phyloP scores from a whole-genome alignment of 2,329 filamentous ascomycete genomes.

The Penicillium crustosum region DNA sequence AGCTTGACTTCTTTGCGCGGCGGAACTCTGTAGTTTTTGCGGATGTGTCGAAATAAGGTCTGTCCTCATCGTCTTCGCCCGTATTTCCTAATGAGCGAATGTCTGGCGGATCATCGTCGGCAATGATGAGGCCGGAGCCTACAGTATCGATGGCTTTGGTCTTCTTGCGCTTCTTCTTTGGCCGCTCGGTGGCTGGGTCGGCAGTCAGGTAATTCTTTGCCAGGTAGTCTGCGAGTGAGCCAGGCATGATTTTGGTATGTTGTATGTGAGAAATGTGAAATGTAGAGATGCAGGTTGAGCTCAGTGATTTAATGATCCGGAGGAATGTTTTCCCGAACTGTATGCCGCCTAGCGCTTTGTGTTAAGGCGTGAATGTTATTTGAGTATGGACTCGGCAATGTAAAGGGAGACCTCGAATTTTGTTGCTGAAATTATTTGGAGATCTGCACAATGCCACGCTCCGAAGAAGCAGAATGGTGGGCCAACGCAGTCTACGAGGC shows the following conservation, averaged over 20 bases:
- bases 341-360: conserved; percentile 11
- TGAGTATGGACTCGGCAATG: neutral
- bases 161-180: conserved; percentile 59
- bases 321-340: conserved; percentile 25
- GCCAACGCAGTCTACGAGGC: conserved; percentile 72
- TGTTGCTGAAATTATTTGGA: neutral
- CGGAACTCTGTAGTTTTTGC: conserved; percentile 57
- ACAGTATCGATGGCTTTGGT: conserved; percentile 50
- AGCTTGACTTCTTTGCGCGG: conserved; percentile 73
- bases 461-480: conserved; percentile 52
- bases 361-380: neutral
- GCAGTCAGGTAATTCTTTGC: conserved; percentile 86
- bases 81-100: conserved; percentile 31
- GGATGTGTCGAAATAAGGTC: conserved; percentile 31
- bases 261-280: conserved; percentile 1
- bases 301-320: conserved; percentile 21
- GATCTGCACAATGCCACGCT: conserved; percentile 41
- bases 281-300: conserved; percentile 7
- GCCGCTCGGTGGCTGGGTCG: conserved; percentile 50
- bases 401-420: neutral
- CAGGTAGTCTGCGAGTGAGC: conserved; percentile 74
- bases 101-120: conserved; percentile 43
- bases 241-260: conserved; percentile 17
- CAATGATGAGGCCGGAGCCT: conserved; percentile 41
- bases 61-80: conserved; percentile 40